phyloP scores from a whole-genome alignment of 345 rosid species.

The Barbarea vulgaris region DNA sequence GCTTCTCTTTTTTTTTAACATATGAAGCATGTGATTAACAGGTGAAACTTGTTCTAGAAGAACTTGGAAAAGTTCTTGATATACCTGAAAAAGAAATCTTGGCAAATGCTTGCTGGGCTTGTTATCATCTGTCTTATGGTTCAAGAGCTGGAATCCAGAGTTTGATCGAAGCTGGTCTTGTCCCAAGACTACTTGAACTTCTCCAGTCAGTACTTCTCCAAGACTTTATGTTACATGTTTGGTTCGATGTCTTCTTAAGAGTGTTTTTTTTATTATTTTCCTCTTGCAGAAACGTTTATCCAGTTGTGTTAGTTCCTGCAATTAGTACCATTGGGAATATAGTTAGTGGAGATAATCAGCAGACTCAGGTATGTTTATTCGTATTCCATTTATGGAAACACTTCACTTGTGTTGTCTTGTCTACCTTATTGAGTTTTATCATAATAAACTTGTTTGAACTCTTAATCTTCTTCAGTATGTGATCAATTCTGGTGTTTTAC shows the following conservation, averaged over 20 bases:
- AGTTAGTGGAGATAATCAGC: slow-evolving; percentile 68
- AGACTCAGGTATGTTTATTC: slow-evolving; percentile 58
- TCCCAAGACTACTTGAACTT: slow-evolving; percentile 70
- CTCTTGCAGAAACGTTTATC: slow-evolving; percentile 58
- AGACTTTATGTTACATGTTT: too few relatives aligned
- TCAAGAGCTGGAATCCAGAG: slow-evolving; percentile 88
- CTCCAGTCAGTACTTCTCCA: slow-evolving; percentile 54
- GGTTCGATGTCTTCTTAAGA: neutral
- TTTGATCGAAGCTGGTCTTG: slow-evolving; percentile 76
- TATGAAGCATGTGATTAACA: too few relatives aligned
- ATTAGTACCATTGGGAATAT: slow-evolving; percentile 73
- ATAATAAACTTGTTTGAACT: too few relatives aligned
- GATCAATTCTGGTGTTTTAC: too few relatives aligned
- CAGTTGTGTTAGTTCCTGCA: slow-evolving; percentile 70
- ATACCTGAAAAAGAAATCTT: too few relatives aligned
- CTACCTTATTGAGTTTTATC: neutral
- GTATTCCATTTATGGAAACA: neutral
- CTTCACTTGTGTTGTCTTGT: too few relatives aligned
- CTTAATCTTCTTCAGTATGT: too few relatives aligned
- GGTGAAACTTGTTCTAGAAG: too few relatives aligned
- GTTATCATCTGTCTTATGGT: too few relatives aligned
- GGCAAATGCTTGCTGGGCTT: too few relatives aligned
- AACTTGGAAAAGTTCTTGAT: too few relatives aligned
- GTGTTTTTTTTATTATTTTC: slow-evolving; percentile 36
- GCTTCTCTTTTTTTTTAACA: too few relatives aligned